Evolutionary conservation across 2,329 filamentous ascomycete species (phyloP).

Genomic region (Metarhizium robertsii): DNA sequence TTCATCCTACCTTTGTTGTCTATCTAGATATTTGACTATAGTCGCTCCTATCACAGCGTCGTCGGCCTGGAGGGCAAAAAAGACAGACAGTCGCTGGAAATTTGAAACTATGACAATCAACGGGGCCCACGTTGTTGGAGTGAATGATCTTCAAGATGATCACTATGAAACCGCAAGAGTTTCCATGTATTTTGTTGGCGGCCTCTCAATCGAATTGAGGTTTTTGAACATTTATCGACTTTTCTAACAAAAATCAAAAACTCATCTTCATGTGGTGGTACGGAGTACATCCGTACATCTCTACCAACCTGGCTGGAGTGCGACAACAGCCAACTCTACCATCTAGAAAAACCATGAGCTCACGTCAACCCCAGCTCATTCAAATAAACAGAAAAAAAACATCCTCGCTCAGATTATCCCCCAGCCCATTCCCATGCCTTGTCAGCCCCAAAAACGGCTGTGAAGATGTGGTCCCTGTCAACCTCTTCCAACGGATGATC

Average conservation of each 20-base stretch:
- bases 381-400: no score
- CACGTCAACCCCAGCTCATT: no score
- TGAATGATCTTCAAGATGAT: neutral
- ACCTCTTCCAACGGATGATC: neutral
- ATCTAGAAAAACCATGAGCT: no score
- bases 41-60: neutral
- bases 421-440: no score
- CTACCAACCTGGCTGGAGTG: no score
- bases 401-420: no score
- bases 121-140: no score
- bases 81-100: neutral
- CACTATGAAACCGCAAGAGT: neutral
- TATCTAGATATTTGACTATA: conserved; percentile 2
- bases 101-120: neutral
- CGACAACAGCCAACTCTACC: no score
- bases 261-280: no score
- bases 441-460: no score
- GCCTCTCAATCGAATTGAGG: neutral
- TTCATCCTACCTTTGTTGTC: neutral
- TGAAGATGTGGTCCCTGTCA: neutral
- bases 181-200: neutral
- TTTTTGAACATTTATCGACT: neutral
- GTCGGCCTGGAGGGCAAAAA: neutral
- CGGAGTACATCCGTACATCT: no score
- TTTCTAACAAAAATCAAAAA: neutral